Evolutionary conservation across 2,329 filamentous ascomycete genomes (phyloP).

Genomic region (Neonectria magnoliae): DNA sequence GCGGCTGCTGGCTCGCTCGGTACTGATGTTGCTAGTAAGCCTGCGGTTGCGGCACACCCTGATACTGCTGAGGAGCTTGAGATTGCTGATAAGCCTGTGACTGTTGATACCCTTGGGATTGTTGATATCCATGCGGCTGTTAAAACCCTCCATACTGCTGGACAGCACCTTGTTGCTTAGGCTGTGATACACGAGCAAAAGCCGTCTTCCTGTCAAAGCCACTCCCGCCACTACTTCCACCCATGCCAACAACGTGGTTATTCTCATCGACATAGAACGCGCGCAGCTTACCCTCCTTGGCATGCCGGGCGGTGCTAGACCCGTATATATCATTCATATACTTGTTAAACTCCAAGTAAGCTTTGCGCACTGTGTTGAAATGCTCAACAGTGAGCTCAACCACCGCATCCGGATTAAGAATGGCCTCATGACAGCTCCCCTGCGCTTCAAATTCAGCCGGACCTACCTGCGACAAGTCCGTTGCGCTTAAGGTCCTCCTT

Average conservation of each 20-base stretch:
- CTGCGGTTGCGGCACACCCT: not conserved
- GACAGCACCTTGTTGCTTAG: not conserved
- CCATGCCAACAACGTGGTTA: not conserved
- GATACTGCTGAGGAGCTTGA: not conserved
- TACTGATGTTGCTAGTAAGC: not conserved
- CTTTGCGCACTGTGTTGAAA: constrained; percentile 32
- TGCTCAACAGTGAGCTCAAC: constrained; percentile 28
- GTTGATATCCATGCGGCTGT: not conserved
- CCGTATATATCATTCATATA: constrained; percentile 21
- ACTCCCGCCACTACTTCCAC: no score
- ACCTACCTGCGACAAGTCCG: constrained; percentile 22
- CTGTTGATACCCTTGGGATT: not conserved
- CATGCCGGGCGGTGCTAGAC: not conserved
- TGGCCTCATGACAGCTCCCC: constrained; percentile 1
- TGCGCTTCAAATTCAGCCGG: constrained; percentile 21
- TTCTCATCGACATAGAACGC: constrained; percentile 1
- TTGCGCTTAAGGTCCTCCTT: constrained; percentile 19
- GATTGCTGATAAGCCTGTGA: not conserved
- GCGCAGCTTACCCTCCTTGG: constrained; percentile 6
- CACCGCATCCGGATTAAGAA: constrained; percentile 14
- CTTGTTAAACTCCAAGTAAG: constrained; percentile 36
- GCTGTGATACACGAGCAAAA: not conserved
- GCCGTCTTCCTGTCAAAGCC: not conserved
- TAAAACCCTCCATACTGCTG: not conserved
- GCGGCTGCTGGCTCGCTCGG: no score